Evolutionary conservation across 306 rosid genomes (phyloP).

Genomic region (Quercus suber): DNA sequence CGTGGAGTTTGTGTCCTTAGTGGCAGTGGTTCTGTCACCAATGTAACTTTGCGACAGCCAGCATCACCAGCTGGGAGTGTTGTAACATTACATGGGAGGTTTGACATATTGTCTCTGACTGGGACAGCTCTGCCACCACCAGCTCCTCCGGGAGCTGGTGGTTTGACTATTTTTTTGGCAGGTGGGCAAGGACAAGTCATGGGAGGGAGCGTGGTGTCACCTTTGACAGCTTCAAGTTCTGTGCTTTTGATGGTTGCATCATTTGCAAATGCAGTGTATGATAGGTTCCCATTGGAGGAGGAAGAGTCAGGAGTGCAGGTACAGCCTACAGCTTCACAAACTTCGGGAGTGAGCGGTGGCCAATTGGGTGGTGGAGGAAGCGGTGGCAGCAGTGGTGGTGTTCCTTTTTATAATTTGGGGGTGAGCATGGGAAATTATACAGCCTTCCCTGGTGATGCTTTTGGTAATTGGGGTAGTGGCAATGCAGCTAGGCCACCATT

Average conservation of each 20-base stretch:
- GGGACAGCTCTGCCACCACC: constrained; percentile 44
- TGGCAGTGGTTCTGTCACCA: constrained; percentile 30
- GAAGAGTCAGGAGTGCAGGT: constrained; percentile 5
- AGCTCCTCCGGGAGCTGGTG: constrained; percentile 28
- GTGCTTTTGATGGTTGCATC: constrained; percentile 42
- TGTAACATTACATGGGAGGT: constrained; percentile 27
- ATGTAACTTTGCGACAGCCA: constrained; percentile 38
- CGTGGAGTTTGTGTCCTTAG: constrained; percentile 36
- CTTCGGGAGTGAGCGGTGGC: constrained; percentile 18
- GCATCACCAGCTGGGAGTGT: constrained; percentile 11
- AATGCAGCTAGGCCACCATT: constrained; percentile 26
- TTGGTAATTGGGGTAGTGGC: constrained; percentile 25
- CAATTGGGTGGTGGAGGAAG: constrained; percentile 5
- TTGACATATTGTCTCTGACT: constrained; percentile 35
- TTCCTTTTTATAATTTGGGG: constrained; percentile 32
- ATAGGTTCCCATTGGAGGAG: constrained; percentile 36
- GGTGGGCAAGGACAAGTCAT: constrained; percentile 40
- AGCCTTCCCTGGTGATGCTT: constrained; percentile 13
- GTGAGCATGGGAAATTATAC: constrained; percentile 16
- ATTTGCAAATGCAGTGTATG: constrained; percentile 37
- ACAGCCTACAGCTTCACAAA: constrained; percentile 12
- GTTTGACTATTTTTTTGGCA: constrained; percentile 29
- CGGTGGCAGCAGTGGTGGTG: constrained; percentile 10
- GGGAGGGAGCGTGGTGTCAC: constrained; percentile 38
- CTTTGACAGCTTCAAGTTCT: constrained; percentile 34